Evolutionary conservation across 306 rosid genomes (phyloP), one percentile per base, ranked within the genome.

Genomic region (Corylus avellana): DNA sequence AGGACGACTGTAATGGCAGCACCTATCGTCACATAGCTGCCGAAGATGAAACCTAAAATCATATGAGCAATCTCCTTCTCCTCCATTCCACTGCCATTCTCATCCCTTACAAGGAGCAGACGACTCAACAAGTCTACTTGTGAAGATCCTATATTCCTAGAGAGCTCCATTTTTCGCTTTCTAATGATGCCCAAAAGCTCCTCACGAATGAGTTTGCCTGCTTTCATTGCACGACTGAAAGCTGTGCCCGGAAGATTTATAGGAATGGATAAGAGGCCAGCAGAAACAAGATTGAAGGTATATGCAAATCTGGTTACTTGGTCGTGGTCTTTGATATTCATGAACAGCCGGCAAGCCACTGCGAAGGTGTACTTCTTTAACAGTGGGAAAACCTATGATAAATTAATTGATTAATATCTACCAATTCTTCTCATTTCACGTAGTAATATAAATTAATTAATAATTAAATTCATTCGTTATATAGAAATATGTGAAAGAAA

Each of bases 211-310:
- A 46, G n/a, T 81, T 12, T 47, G 12, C 81, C 48, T 4, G 42
- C 68, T 46, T 3, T 17, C 4, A 77, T 32, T 3, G 82, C 82
- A 0, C 71, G 39, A 35, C 46, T 64, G 5, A 63, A 77, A 7
- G 14, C 54, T 35, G 85, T 77, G 7, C 82, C 85, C 0, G 85
- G 85, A 4, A 82, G 2, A 66, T 82, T 44, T 7, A 82, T 55
- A 0, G 82, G 85, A 47, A 64, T 7, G 7, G 78, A 46, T 8
- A 32, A 32, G 18, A 72, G 55, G 25, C 85, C 85, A 0, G 81
- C 20, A 0, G 74, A 29, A 7, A 63, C 70, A 29, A 63, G 20
- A 32, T 9, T 17, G 18, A 63, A 32, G 70, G 20, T 46, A 63
- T 63, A 8, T 4, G 17, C 46, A 13, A 63, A 63, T 32, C 44